A percentile compares a stretch with the other conserved stretches of the same genome.
Evolutionary conservation across 192 early-diverging fungal genomes (phyloP).

Genomic region (Backusella tuberculispora): DNA sequence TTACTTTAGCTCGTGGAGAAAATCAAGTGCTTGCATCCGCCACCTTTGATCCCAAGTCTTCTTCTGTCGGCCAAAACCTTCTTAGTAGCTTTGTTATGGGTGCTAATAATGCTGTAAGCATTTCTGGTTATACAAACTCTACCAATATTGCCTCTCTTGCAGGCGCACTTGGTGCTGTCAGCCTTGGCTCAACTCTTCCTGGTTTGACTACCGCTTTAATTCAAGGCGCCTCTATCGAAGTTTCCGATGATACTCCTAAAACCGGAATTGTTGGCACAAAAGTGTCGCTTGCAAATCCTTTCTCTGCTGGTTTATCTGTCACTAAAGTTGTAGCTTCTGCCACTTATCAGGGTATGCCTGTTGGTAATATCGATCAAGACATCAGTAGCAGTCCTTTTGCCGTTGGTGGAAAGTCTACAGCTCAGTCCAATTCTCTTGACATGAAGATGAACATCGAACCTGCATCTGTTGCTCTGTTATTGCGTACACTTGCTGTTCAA

Average conservation of each 20-base stretch:
- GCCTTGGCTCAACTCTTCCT: constrained; percentile 49
- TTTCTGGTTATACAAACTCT: constrained; percentile 45
- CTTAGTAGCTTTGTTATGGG: constrained; percentile 53
- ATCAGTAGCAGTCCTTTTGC: constrained; percentile 45
- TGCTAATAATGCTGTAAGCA: constrained; percentile 43
- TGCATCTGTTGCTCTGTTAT: constrained; percentile 47
- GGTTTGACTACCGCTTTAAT: constrained; percentile 50
- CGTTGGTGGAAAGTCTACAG: constrained; percentile 46
- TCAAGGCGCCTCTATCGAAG: constrained; percentile 41
- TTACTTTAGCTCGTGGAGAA: constrained; percentile 46
- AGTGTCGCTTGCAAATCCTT: constrained; percentile 57
- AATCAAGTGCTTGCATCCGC: constrained; percentile 43
- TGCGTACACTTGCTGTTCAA: constrained; percentile 45
- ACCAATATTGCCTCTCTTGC: constrained; percentile 50
- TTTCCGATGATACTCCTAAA: constrained; percentile 43
- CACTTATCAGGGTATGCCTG: constrained; percentile 39
- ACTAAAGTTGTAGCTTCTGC: constrained; percentile 48
- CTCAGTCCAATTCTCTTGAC: constrained; percentile 35
- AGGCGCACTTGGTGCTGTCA: constrained; percentile 46
- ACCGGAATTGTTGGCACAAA: constrained; percentile 47
- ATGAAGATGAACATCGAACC: constrained; percentile 56
- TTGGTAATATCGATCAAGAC: constrained; percentile 50
- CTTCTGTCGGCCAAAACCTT: constrained; percentile 47
- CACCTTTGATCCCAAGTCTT: constrained; percentile 48
- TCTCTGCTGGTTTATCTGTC: constrained; percentile 50